Conservation (phyloP, 306 rosid species). For the Casuarina cunninghamiana region DNA sequence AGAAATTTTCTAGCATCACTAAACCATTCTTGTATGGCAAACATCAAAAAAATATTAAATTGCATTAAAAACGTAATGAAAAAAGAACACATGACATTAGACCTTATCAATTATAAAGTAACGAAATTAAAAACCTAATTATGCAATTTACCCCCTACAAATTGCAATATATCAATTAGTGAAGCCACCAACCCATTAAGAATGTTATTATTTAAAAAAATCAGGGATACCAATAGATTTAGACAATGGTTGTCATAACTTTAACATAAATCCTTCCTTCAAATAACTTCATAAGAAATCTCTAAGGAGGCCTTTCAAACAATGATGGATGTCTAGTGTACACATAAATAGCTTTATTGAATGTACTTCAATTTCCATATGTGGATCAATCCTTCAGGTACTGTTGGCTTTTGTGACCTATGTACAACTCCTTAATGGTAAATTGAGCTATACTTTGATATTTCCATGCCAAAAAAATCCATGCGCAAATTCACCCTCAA, state of each 20-base stretch:
- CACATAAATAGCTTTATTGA: not conserved
- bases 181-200: not conserved
- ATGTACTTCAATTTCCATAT: not conserved
- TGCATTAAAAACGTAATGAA: not conserved
- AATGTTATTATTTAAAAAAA: too few relatives aligned
- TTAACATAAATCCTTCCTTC: too few relatives aligned
- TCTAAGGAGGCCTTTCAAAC: not conserved
- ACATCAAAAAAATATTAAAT: not conserved
- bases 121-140: not conserved
- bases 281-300: too few relatives aligned
- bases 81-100: not conserved
- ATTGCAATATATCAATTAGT: not conserved
- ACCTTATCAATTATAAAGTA: not conserved
- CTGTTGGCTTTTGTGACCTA: not conserved
- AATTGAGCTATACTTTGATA: not conserved
- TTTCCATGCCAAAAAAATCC: not conserved
- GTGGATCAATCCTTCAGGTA: not conserved
- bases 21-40: constrained; percentile 11
- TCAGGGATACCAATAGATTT: too few relatives aligned
- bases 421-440: not conserved
- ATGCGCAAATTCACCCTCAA: not conserved
- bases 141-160: not conserved
- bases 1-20: constrained; percentile 26
- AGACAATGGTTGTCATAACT: too few relatives aligned
- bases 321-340: not conserved